phyloP scores from a whole-genome alignment of 805 yeast species.

The Cyberlindnera bimundalis region DNA sequence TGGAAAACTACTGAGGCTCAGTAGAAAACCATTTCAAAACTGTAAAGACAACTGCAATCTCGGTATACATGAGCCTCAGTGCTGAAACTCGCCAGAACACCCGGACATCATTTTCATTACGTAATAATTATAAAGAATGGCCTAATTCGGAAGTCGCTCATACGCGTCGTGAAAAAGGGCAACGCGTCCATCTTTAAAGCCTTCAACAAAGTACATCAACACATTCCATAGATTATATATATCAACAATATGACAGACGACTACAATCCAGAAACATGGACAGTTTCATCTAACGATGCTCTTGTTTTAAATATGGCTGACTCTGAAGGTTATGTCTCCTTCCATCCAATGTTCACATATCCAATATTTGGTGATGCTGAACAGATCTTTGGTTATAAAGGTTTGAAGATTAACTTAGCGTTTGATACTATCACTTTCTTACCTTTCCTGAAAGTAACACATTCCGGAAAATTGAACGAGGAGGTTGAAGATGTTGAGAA shows the following conservation, averaged over 20 bases:
- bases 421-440: constrained; percentile 73
- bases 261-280: constrained; percentile 71
- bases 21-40: too few relatives aligned
- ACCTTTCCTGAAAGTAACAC: constrained; percentile 67
- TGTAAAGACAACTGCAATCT: too few relatives aligned
- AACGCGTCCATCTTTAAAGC: too few relatives aligned
- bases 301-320: constrained; percentile 59
- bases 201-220: too few relatives aligned
- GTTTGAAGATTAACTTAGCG: constrained; percentile 59
- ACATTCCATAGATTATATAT: too few relatives aligned
- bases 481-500: constrained; percentile 58
- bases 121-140: too few relatives aligned
- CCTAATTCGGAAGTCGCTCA: too few relatives aligned
- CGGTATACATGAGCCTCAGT: too few relatives aligned
- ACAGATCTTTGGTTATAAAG: constrained; percentile 79
- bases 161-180: too few relatives aligned
- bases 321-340: constrained; percentile 54
- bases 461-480: constrained; percentile 46
- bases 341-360: constrained; percentile 81
- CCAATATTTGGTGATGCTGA: constrained; percentile 94
- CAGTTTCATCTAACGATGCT: constrained; percentile 66
- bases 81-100: too few relatives aligned
- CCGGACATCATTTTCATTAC: too few relatives aligned
- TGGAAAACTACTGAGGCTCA: too few relatives aligned
- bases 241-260: constrained; percentile 35